These are phyloP conservation scores for Mycena leptocephala DNA, from an alignment of 768 basidiomycete species.

Conservation along the genomic window DNA sequence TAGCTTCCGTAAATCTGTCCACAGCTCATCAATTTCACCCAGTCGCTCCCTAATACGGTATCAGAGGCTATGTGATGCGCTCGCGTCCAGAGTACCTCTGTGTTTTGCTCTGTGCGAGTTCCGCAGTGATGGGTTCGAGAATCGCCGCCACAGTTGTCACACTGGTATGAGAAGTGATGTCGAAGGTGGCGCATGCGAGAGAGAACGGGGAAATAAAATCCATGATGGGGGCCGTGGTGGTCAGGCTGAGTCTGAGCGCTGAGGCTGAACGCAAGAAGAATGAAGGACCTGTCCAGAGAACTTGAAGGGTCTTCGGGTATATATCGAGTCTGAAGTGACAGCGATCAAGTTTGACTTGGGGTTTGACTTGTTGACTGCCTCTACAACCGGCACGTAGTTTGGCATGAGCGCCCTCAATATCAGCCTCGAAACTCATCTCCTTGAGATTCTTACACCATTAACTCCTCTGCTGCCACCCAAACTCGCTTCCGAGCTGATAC, in stretches of 20 bases:
- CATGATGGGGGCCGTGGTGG: slow-evolving; percentile 5
- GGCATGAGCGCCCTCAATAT: slow-evolving; percentile 63
- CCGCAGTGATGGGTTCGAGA: slow-evolving; percentile 68
- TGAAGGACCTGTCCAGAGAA: background rate
- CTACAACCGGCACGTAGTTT: slow-evolving; percentile 30
- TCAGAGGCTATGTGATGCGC: background rate
- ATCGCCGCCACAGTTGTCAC: slow-evolving; percentile 37
- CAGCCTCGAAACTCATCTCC: slow-evolving; percentile 79
- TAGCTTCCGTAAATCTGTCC: slow-evolving; percentile 67
- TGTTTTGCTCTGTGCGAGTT: slow-evolving; percentile 65
- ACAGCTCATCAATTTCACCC: slow-evolving; percentile 64
- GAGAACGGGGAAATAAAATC: slow-evolving; percentile 14
- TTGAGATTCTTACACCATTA: slow-evolving; percentile 64
- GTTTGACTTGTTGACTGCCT: background rate
- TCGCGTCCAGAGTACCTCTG: slow-evolving; percentile 50
- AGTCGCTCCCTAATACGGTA: slow-evolving; percentile 46
- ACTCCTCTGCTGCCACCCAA: slow-evolving; percentile 61
- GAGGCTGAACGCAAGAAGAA: background rate
- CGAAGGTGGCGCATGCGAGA: slow-evolving; percentile 26
- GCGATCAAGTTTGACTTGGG: slow-evolving; percentile 43
- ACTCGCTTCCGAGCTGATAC: slow-evolving; percentile 58
- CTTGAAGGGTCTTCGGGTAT: slow-evolving; percentile 4
- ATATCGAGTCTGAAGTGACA: slow-evolving; percentile 43
- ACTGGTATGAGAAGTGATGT: slow-evolving; percentile 39
- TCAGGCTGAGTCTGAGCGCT: background rate